These are phyloP conservation scores for Panicum hallii DNA, from an alignment of 202 grass and related monocot genomes.

Conservation along the genomic window DNA sequence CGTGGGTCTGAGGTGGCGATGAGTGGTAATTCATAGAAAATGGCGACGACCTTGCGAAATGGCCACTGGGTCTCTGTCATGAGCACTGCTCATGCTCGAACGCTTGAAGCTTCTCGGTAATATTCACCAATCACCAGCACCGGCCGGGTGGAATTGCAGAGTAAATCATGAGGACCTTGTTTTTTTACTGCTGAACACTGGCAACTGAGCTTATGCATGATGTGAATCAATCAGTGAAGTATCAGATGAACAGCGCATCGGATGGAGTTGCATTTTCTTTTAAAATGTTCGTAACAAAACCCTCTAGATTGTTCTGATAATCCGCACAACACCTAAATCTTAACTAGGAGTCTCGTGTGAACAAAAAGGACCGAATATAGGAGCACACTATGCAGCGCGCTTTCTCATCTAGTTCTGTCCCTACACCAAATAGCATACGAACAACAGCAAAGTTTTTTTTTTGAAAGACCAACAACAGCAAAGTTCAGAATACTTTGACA, in stretches of 20 bases:
- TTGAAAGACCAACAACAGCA: neutral
- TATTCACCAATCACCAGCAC: neutral
- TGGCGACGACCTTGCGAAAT: neutral
- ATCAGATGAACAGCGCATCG: neutral
- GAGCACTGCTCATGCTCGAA: neutral
- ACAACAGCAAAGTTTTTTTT: neutral
- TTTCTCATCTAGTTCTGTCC: neutral
- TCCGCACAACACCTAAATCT: neutral
- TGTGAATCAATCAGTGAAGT: neutral
- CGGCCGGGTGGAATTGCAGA: neutral
- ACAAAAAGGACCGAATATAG: neutral
- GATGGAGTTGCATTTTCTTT: neutral
- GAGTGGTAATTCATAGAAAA: constrained; percentile 1
- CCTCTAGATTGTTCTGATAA: neutral
- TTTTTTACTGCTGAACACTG: neutral
- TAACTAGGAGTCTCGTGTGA: neutral
- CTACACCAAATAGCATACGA: neutral
- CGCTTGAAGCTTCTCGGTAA: neutral
- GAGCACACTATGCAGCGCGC: no score
- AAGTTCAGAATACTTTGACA: constrained; percentile 2
- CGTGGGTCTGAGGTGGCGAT: constrained; percentile 21
- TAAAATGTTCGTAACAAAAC: no score
- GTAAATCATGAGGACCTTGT: neutral
- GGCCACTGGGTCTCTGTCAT: constrained; percentile 13
- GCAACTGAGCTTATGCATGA: neutral